Conservation (phyloP, 768 basidiomycete genomes). For the Termitomyces sp. region DNA sequence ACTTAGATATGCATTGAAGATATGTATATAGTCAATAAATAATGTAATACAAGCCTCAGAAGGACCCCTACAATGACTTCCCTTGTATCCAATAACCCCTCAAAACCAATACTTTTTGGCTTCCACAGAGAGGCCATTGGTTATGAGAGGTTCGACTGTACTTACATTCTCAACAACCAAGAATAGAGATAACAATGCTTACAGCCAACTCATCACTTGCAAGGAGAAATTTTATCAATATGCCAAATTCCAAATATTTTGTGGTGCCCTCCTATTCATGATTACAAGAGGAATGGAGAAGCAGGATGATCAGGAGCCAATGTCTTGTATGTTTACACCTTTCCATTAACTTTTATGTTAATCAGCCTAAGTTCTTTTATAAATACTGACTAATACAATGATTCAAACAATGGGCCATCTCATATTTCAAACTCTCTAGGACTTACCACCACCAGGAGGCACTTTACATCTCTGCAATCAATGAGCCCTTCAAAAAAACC, state of each 20-base stretch:
- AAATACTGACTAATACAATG: not conserved
- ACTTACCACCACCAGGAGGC: too few relatives aligned
- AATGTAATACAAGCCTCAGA: not conserved
- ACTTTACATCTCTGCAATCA: too few relatives aligned
- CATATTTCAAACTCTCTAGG: too few relatives aligned
- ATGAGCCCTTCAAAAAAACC: too few relatives aligned
- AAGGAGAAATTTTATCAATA: not conserved
- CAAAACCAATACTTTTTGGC: too few relatives aligned
- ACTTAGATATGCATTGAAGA: too few relatives aligned
- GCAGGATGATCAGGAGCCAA: not conserved
- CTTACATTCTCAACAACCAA: not conserved
- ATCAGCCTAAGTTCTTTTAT: not conserved
- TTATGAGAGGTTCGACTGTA: too few relatives aligned
- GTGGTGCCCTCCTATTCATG: not conserved
- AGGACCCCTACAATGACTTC: not conserved
- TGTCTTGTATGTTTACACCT: not conserved
- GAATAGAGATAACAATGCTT: not conserved
- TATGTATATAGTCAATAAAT: too few relatives aligned
- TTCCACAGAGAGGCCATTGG: too few relatives aligned
- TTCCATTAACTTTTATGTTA: not conserved
- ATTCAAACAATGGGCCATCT: not conserved
- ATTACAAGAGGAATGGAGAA: not conserved
- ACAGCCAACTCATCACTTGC: not conserved
- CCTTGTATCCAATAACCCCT: too few relatives aligned
- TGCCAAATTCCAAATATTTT: not conserved